Base-by-base conservation (phyloP, 805 yeast genomes). In the Saccharomycopsis sp. region DNA sequence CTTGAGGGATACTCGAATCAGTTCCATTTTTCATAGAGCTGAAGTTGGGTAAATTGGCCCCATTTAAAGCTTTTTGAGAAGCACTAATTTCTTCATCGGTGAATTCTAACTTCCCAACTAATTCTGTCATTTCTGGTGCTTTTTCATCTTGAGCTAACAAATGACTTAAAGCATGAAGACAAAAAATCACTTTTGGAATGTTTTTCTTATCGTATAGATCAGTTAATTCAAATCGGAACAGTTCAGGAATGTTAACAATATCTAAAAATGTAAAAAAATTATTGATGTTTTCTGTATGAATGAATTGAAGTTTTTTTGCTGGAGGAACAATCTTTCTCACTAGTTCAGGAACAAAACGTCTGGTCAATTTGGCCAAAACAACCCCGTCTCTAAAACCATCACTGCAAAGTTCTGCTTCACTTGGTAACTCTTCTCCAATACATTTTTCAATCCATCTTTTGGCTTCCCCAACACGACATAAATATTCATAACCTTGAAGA, bases 161-260 rank as follows among this genome's bases (percentile, higher is more conserved):
- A 50, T 74, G 84, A 37, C 87, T 78, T 48, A 89, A 61, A 2
- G 96, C 96, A 61, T 89, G 96, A 29, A 92, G 60, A 50, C 97
- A 88, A 59, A 86, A 88, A 55, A 92, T 81, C 19, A 92, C 97
- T 54, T 85, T 87, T 13, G 97, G 97, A 17, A 88, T 73, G 54
- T 89, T 83, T 52, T 86, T 87, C 55, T 80, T 79, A 54, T 92
- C 96, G 60, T 87, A 92, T 28, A 92, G 66, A 59, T 92, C 98
- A 3, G 95, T 87, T 44, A 89, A 70, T 57, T 89, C 98, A 56
- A 92, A 92, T 37, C 82, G 71, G 57, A 88, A 92, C 40, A 87
- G 67, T 41, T 84, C 88, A 1, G 98, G 98, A 48, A 92, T 76
- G 21, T 74, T 76, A 45, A 86, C 68, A 43, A 66, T 71, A 42